Evolutionary conservation across 768 basidiomycete species (phyloP), one percentile per base, ranked within the genome.

Genomic region (Podaxis sp.): DNA sequence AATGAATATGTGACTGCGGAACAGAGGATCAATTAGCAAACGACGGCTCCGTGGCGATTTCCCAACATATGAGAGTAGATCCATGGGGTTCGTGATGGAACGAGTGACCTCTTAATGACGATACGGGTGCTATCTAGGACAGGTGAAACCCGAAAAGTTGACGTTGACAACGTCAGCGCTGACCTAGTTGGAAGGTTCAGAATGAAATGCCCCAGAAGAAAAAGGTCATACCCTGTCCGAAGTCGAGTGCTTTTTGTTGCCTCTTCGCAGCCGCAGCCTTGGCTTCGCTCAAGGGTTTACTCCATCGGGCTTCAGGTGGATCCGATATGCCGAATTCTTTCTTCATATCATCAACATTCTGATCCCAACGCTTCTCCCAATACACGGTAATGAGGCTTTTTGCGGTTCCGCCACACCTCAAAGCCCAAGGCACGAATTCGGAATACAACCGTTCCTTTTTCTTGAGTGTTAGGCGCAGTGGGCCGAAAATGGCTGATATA

Each of bases 331-430:
- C 91, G 21, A 97, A 77, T 69, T 97, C 93, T 63, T 76, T 80
- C 76, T 93, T 89, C 75, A 99, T 79, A 52, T 93, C 91, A 1
- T 84, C 85, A 1, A 96, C 72, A 62, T 90, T 80, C 73, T 92
- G 87, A 55, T 84, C 84, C 96, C 95, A 98, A 56, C 95, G 77
- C 72, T 93, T 82, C 74, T 98, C 97, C 96, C 97, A 98, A 68
- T 95, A 95, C 1, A 98, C 88, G 1, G 89, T 89, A 55, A 98
- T 90, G 62, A 98, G 72, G 68, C 88, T 90, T 66, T 78, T 79
- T 1, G 90, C 84, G 62, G 78, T 83, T 27, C 86, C 81, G 1
- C 95, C 97, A 61, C 89, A 93, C 64, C 84, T 84, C 62, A 97
- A 72, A 11, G 95, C 95, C 96, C 96, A 98, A 0, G 93, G 90